Evolutionary conservation across 371 early-diverging fungal species (phyloP), one percentile per base, ranked within the genome.

Genomic region (Entomophthora muscae): DNA sequence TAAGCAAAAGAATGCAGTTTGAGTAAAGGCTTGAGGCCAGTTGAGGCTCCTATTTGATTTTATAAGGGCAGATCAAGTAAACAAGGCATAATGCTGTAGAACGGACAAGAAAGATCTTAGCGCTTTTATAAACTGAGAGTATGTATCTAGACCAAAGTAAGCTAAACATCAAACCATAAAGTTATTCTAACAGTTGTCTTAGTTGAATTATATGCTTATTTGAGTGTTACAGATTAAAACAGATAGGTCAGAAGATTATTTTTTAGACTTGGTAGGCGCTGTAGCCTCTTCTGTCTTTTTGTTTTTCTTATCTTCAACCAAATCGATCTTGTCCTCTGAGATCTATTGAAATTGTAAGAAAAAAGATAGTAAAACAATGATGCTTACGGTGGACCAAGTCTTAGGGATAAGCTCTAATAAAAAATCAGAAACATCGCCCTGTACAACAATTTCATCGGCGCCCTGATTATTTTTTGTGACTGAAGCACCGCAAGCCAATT

Each of bases 401-500:
- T 72, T 73, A 32, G 81, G 69, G 55, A 84, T 84, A 63, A 82
- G 67, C 22, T 82, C 79, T 24, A 71, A 68, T n/a, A 96, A 72
- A 57, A 91, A 92, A 60, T 91, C 91, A 63, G 80, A 78, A 51
- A 89, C 82, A 69, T 90, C 91, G 33, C 94, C 96, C 68, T 93
- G 93, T 21, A 95, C 90, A 21, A 91, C 85, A 73, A 95, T 93
- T 70, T 95, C 95, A 65, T 96, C 91, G 33, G 74, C 74, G 61
- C 91, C 91, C 68, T 85, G 83, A 64, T 89, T 85, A 69, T 86
- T 92, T 78, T 92, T 93, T 52, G 90, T 85, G 32, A 93, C 93
- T 1, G 91, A 89, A 13, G 91, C 82, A 56, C 93, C 93, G 71
- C 90, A 88, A 1, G 94, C 94, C 72, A 90, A 93, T 73, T 84